Conservation (phyloP, 306 rosid genomes). For the Prunus mongolica region DNA sequence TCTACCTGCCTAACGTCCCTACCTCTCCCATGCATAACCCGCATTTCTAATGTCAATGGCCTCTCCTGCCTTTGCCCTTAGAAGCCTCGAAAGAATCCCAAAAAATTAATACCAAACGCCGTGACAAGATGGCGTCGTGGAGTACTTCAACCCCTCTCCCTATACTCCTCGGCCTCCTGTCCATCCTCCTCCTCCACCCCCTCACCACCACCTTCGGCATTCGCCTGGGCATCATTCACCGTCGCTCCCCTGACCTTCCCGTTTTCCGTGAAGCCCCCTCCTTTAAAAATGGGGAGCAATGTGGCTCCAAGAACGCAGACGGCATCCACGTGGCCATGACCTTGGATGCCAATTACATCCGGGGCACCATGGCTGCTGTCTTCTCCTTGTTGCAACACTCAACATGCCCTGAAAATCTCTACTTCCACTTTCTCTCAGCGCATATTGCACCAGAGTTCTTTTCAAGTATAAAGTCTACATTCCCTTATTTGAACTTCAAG, state of each 20-base stretch:
- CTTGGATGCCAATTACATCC: conserved; percentile 62
- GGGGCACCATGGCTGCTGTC: conserved; percentile 67
- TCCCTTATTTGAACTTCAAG: conserved; percentile 54
- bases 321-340: conserved; percentile 63
- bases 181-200: conserved; percentile 34
- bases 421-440: conserved; percentile 50
- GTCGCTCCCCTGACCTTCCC: conserved; percentile 25
- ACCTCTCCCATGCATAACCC: neutral
- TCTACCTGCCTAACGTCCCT: neutral
- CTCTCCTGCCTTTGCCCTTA: neutral
- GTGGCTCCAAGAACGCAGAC: conserved; percentile 22
- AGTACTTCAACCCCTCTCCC: conserved; percentile 14
- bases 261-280: conserved; percentile 64
- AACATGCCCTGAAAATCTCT: conserved; percentile 55
- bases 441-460: conserved; percentile 28
- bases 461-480: conserved; percentile 45
- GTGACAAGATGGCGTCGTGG: conserved; percentile 66
- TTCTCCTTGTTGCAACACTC: conserved; percentile 58
- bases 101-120: neutral
- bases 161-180: conserved; percentile 64
- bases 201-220: conserved; percentile 22
- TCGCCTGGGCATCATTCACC: conserved; percentile 28
- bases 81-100: neutral
- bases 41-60: neutral
- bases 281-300: conserved; percentile 48